Conservation (phyloP, 306 rosid genomes). For the Dicorynia guianensis region DNA sequence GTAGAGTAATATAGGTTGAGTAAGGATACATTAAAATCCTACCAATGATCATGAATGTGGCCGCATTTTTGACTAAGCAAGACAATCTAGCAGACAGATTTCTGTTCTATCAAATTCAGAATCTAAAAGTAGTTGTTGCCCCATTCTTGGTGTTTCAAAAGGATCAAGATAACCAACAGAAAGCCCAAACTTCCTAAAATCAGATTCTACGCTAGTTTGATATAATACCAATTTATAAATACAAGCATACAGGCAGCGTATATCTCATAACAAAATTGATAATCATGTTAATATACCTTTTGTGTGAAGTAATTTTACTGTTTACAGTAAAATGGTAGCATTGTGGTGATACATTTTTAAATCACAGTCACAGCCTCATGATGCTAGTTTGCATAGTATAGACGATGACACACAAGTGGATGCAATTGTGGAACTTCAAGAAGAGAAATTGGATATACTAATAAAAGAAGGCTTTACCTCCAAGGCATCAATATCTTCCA, state of each 20-base stretch:
- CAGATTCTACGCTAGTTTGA: background rate
- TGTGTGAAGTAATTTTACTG: too few species aligned
- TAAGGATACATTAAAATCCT: too few species aligned
- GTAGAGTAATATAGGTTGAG: too few species aligned
- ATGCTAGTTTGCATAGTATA: background rate
- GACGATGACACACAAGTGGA: background rate
- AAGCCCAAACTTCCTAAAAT: background rate
- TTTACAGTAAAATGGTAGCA: too few species aligned
- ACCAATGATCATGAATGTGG: background rate
- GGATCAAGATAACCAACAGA: background rate
- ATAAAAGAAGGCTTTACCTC: conserved; percentile 67
- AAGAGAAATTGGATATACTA: conserved; percentile 24
- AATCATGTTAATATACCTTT: background rate
- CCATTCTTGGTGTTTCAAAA: background rate
- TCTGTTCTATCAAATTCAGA: background rate
- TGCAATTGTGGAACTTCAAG: conserved; percentile 33
- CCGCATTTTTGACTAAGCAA: background rate
- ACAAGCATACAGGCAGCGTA: background rate
- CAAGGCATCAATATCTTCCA: conserved; percentile 95
- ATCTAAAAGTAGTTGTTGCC: background rate
- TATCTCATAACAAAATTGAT: background rate
- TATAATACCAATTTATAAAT: background rate
- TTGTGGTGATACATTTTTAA: background rate
- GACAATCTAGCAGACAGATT: background rate
- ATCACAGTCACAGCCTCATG: background rate